phyloP scores from a whole-genome alignment of 768 basidiomycete species.

The Russula ochroleuca region DNA sequence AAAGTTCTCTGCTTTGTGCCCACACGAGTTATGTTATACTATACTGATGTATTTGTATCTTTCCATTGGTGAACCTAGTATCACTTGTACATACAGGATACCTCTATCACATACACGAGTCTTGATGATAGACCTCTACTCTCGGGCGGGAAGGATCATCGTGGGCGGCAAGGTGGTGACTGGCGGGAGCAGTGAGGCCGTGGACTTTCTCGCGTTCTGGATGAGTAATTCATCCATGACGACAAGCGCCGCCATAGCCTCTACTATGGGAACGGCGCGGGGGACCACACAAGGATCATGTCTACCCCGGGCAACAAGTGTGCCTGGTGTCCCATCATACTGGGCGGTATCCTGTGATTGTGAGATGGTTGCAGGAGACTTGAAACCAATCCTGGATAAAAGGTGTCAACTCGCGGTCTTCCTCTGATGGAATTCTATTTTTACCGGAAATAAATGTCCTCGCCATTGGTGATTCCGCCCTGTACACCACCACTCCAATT shows the following conservation, averaged over 20 bases:
- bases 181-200: slow-evolving; percentile 74
- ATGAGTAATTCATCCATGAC: slow-evolving; percentile 91
- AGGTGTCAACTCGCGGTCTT: background rate
- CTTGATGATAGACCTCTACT: slow-evolving; percentile 6
- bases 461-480: slow-evolving; percentile 96
- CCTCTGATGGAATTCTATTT: slow-evolving; percentile 24
- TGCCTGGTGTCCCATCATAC: slow-evolving; percentile 88
- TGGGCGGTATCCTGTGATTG: slow-evolving; percentile 86
- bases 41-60: slow-evolving; percentile 19
- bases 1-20: background rate
- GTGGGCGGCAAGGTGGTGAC: slow-evolving; percentile 87
- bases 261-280: slow-evolving; percentile 94
- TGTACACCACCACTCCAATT: slow-evolving; percentile 98
- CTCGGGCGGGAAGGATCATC: slow-evolving; percentile 50
- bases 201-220: slow-evolving; percentile 77
- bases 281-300: slow-evolving; percentile 99
- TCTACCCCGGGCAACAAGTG: slow-evolving; percentile 84
- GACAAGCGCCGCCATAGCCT: slow-evolving; percentile 94
- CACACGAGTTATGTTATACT: slow-evolving; percentile 9
- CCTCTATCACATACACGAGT: slow-evolving; percentile 15
- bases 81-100: slow-evolving; percentile 14
- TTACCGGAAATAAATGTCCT: slow-evolving; percentile 95
- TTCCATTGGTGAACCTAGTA: slow-evolving; percentile 16
- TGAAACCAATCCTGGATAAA: slow-evolving; percentile 78
- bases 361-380: slow-evolving; percentile 97